These are phyloP conservation scores for Coemansia sp. DNA, from an alignment of 192 early-diverging fungal genomes.

Conservation along the genomic window DNA sequence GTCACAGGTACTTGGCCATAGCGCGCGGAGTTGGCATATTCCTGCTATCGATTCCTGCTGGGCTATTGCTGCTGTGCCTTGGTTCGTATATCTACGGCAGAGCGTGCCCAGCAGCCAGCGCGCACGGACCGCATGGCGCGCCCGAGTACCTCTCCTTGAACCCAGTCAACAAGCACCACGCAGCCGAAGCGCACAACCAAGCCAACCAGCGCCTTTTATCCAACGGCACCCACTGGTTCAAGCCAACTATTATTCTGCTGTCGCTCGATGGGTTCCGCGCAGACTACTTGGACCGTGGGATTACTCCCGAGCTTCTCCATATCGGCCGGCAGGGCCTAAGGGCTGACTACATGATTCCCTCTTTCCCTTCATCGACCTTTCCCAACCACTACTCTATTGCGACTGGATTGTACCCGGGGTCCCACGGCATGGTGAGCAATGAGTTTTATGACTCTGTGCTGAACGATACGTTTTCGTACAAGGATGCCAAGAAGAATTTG, in stretches of 20 bases:
- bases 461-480: slow-evolving; percentile 77
- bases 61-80: slow-evolving; percentile 17
- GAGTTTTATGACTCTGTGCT: slow-evolving; percentile 73
- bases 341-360: slow-evolving; percentile 52
- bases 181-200: background rate
- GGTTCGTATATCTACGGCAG: slow-evolving; percentile 23
- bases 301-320: slow-evolving; percentile 62
- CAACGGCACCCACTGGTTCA: slow-evolving; percentile 70
- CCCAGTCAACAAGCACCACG: slow-evolving; percentile 17
- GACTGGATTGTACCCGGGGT: slow-evolving; percentile 90
- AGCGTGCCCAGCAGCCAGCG: slow-evolving; percentile 7
- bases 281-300: slow-evolving; percentile 73
- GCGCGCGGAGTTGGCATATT: slow-evolving; percentile 20
- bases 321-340: slow-evolving; percentile 41
- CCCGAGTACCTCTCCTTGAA: slow-evolving; percentile 28
- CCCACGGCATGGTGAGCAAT: slow-evolving; percentile 88
- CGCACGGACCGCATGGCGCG: background rate
- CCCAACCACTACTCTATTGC: slow-evolving; percentile 91
- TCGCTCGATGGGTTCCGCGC: slow-evolving; percentile 85
- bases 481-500: slow-evolving; percentile 58
- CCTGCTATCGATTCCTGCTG: slow-evolving; percentile 22
- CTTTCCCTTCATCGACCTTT: slow-evolving; percentile 72
- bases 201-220: slow-evolving; percentile 15
- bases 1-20: slow-evolving; percentile 2
- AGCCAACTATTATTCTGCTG: slow-evolving; percentile 72